Conservation (phyloP, 495 filamentous ascomycete genomes). For the Tuber borchii region DNA sequence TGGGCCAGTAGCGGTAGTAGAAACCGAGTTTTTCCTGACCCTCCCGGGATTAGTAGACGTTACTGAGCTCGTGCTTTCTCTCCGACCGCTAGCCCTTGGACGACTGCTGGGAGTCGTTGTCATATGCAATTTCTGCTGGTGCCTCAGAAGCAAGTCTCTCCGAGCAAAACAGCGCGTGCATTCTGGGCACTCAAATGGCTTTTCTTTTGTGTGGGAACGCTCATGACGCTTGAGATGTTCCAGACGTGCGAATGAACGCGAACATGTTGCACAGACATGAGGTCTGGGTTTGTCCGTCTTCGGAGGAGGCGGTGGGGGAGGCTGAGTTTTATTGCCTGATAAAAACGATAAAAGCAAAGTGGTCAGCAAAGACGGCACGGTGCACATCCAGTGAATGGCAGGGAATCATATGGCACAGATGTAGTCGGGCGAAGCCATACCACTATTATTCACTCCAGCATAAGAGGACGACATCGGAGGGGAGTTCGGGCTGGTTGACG, state of each 20-base stretch:
- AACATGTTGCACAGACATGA: constrained; percentile 88
- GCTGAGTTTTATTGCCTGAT: constrained; percentile 29
- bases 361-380: constrained; percentile 25
- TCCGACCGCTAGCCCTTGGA: constrained; percentile 76
- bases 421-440: constrained; percentile 33
- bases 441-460: constrained; percentile 34
- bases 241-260: constrained; percentile 85
- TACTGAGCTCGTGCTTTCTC: constrained; percentile 60
- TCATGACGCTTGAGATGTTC: constrained; percentile 98
- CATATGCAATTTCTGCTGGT: constrained; percentile 98
- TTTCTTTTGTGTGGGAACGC: constrained; percentile 97
- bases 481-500: constrained; percentile 29
- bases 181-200: constrained; percentile 96
- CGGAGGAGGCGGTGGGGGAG: constrained; percentile 48
- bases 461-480: constrained; percentile 36
- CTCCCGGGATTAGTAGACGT: constrained; percentile 58
- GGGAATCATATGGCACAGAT: constrained; percentile 27
- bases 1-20: constrained; percentile 49
- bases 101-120: constrained; percentile 86
- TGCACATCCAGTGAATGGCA: constrained; percentile 14
- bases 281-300: constrained; percentile 97
- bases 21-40: constrained; percentile 88
- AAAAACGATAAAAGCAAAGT: constrained; percentile 23
- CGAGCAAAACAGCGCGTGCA: constrained; percentile 93
- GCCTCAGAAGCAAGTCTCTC: constrained; percentile 81